Evolutionary conservation across 352 stramenopile species (phyloP).

Genomic region (Blastocystis sp.): DNA sequence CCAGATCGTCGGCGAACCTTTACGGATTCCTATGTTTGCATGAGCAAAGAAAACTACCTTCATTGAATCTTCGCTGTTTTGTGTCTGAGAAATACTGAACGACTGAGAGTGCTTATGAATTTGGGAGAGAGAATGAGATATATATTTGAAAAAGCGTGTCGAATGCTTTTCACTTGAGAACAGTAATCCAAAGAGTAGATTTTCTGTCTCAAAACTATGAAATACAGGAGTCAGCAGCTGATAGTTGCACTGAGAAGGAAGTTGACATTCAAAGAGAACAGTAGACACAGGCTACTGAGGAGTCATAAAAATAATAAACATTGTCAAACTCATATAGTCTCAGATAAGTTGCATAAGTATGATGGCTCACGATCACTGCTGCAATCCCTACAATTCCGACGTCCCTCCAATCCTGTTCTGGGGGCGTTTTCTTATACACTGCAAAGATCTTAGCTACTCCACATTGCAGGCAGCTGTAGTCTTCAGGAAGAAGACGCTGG

Average conservation of each 20-base stretch:
- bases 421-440: background rate
- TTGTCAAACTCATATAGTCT: slow-evolving; percentile 54
- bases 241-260: slow-evolving; percentile 41
- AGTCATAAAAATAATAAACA: background rate
- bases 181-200: background rate
- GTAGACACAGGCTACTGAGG: slow-evolving; percentile 2
- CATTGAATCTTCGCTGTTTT: background rate
- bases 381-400: slow-evolving; percentile 13
- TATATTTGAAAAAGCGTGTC: slow-evolving; percentile 10
- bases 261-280: slow-evolving; percentile 54
- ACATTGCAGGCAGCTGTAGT: slow-evolving; percentile 13
- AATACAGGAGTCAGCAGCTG: slow-evolving; percentile 23
- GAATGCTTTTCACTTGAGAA: slow-evolving; percentile 54
- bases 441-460: slow-evolving; percentile 43
- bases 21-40: background rate
- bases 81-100: background rate
- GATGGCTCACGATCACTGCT: background rate
- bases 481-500: slow-evolving; percentile 10
- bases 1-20: background rate
- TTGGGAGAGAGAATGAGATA: slow-evolving; percentile 6
- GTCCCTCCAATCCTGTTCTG: slow-evolving; percentile 24
- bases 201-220: slow-evolving; percentile 40
- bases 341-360: slow-evolving; percentile 27
- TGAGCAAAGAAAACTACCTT: background rate
- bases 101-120: background rate